Evolutionary conservation across 345 rosid genomes (phyloP), one percentile per base, ranked within the genome.

Genomic region (Linum trigynum): DNA sequence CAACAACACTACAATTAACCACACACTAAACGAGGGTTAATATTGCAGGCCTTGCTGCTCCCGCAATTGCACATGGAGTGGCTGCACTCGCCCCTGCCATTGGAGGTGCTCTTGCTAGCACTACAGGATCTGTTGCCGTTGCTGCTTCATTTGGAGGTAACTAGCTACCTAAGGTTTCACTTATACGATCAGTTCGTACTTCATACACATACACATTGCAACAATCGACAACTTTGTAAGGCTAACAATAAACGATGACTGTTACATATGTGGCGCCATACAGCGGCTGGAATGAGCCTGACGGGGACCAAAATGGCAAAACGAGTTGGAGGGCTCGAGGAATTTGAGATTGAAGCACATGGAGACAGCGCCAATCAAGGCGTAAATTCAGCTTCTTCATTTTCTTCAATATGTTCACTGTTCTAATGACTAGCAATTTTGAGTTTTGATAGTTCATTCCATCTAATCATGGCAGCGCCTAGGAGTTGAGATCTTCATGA

Each of bases 121-220:
- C 85, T 40, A 73, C 79, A 5, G 83, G 85, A 73, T 74, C 90
- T 7, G 72, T 43, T 63, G 79, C 80, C 16, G 72, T 81, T 68
- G 82, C 85, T 61, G 82, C 85, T 45, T 83, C 85, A 59, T 83
- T 81, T 81, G 90, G 90, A 81, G 90, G 87, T 85, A 76, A 23
- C 32, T 23, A 23, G 32, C 32, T 23, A 23, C 32, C 32, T 23
- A 23, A 23, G 32, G 32, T 23, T 62, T 37, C 6, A 42, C 43
- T 42, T 43, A 55, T 62, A 23, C 32, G 32, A 23, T 23, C 32
- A 23, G 32, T 23, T 23, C 32, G 32, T 23, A 23, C 32, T 23
- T 23, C 32, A 23, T 0, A 23, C 32, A 23, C 32, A 23, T 23
- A 23, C 32, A 23, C 32, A 23, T 23, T 23, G 32, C 32, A 23